Evolutionary conservation across 1,284 basidiomycete genomes (phyloP).

Genomic region (Apiotrichum mycotoxinovorans): DNA sequence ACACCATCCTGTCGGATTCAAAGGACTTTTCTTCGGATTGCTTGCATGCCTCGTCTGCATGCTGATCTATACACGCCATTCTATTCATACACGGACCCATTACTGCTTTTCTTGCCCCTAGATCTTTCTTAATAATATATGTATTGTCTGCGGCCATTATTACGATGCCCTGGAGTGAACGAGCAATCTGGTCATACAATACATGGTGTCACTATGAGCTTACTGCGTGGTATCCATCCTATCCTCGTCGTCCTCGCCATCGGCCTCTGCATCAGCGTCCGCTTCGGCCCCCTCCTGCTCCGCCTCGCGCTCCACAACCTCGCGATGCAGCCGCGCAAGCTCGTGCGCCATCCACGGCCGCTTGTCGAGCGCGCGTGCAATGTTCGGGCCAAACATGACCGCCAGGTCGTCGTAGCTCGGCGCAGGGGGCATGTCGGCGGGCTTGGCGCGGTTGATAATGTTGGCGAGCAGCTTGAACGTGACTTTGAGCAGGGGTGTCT

Average conservation of each 20-base stretch:
- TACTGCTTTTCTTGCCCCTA: too few species aligned
- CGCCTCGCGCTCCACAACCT: neutral
- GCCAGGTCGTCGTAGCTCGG: conserved; percentile 19
- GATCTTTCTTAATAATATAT: too few species aligned
- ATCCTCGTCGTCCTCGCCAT: conserved; percentile 1
- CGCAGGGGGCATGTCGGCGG: conserved; percentile 18
- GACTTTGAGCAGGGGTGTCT: conserved; percentile 35
- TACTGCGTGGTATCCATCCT: conserved; percentile 1
- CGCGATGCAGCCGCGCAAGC: conserved; percentile 23
- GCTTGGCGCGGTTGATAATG: conserved; percentile 21
- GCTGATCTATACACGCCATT: too few species aligned
- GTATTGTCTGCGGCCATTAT: too few species aligned
- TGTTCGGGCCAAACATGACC: conserved; percentile 29
- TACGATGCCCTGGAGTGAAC: too few species aligned
- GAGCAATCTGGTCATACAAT: too few species aligned
- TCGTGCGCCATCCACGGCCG: conserved; percentile 35
- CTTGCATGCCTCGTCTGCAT: too few species aligned
- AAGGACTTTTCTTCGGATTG: too few species aligned
- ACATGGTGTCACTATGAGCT: too few species aligned
- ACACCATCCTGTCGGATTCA: too few species aligned
- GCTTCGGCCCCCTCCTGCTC: neutral
- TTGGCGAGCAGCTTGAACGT: conserved; percentile 21
- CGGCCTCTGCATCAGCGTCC: too few species aligned
- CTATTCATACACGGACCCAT: too few species aligned
- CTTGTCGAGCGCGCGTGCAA: conserved; percentile 33